These are phyloP conservation scores for Fagopyrum esculentum DNA, from an alignment of 148 eudicot species.

Conservation along the genomic window DNA sequence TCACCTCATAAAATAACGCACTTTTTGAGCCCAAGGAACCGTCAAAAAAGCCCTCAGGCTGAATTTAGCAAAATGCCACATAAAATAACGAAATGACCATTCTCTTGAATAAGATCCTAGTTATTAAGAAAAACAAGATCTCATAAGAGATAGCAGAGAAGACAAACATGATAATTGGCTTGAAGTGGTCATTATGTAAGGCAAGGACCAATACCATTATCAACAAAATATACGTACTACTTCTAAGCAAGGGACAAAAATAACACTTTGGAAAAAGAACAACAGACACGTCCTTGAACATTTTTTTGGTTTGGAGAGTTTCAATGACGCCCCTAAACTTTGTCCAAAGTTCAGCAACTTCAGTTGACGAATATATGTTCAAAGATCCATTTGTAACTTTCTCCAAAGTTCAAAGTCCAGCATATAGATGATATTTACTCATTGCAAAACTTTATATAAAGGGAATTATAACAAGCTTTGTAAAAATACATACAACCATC, in stretches of 20 bases:
- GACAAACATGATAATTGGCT: slow-evolving; percentile 44
- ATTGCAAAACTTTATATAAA: neutral
- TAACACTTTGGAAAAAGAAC: neutral
- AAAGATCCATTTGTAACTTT: too few relatives aligned
- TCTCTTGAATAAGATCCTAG: slow-evolving; percentile 55
- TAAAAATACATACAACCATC: slow-evolving; percentile 42
- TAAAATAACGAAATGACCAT: too few relatives aligned
- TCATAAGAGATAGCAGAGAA: slow-evolving; percentile 4
- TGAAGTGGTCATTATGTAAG: neutral
- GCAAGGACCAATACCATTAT: neutral
- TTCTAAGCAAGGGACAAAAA: neutral
- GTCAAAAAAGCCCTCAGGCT: slow-evolving; percentile 78
- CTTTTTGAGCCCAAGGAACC: slow-evolving; percentile 96
- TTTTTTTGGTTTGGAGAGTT: too few relatives aligned
- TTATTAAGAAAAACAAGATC: neutral
- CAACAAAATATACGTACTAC: neutral
- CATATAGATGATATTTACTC: too few relatives aligned
- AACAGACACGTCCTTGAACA: too few relatives aligned
- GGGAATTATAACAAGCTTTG: neutral
- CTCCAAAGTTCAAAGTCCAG: too few relatives aligned
- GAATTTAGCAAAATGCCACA: too few relatives aligned
- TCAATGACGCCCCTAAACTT: too few relatives aligned
- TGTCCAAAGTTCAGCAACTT: too few relatives aligned
- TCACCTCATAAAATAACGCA: slow-evolving; percentile 89
- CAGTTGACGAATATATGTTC: too few relatives aligned